Percentiles rank a stretch among this genome's conserved stretches.
Conservation (phyloP, 257 asterid species). For the Cinchona pubescens region DNA sequence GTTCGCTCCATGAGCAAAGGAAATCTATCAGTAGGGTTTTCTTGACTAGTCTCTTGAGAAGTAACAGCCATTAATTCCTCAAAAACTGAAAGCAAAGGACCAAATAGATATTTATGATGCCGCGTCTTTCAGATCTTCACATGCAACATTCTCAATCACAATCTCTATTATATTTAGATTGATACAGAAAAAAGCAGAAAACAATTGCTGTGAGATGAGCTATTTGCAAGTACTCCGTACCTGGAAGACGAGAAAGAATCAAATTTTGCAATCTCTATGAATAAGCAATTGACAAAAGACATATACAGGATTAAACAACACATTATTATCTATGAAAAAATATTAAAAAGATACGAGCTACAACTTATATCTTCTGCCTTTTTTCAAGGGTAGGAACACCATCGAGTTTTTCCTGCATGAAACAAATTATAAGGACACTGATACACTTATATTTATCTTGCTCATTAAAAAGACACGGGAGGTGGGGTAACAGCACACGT, state of each 20-base stretch:
- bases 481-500: not conserved
- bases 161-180: not conserved
- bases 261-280: not conserved
- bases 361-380: constrained; percentile 2
- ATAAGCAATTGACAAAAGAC: not conserved
- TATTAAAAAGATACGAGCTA: constrained; percentile 1
- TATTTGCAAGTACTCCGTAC: constrained; percentile 10
- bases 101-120: not conserved
- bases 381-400: not conserved
- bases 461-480: not conserved
- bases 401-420: not conserved
- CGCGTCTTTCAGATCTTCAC: constrained; percentile 16
- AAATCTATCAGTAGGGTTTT: constrained; percentile 31
- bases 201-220: too few species aligned
- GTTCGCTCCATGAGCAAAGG: constrained; percentile 46
- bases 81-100: constrained; percentile 9
- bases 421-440: not conserved
- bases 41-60: constrained; percentile 29
- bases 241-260: constrained; percentile 10
- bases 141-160: constrained; percentile 1
- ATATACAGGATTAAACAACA: not conserved
- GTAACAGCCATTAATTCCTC: constrained; percentile 35
- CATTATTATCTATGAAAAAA: not conserved
- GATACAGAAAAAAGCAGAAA: not conserved
- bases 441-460: not conserved